phyloP scores from a whole-genome alignment of 139 green algal species.

The Gonium pectorale region DNA sequence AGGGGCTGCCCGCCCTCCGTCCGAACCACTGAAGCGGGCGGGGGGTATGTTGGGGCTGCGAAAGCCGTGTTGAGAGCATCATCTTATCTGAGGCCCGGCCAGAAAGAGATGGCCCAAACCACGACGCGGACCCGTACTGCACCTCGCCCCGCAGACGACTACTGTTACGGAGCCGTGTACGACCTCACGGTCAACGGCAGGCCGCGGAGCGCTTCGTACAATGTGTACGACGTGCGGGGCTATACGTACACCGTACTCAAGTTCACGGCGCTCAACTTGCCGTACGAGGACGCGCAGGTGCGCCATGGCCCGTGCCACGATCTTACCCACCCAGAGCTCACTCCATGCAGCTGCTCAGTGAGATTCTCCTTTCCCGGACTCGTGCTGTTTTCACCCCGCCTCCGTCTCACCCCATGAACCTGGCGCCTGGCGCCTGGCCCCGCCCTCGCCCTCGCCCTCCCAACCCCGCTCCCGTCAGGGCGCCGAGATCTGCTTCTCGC shows the following conservation, averaged over 20 bases:
- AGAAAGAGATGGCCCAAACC: background rate
- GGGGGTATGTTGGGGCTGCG: background rate
- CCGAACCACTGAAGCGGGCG: background rate
- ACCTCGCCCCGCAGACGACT: background rate
- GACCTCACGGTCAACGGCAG: background rate
- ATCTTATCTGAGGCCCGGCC: background rate
- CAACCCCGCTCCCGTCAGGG: background rate
- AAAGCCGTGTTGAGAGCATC: background rate
- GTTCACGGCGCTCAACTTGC: background rate
- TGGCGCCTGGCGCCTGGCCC: background rate
- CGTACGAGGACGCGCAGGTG: conserved; percentile 2
- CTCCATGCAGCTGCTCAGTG: no score
- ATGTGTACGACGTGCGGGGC: conserved; percentile 27
- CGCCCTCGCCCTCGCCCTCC: background rate
- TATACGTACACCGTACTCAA: conserved; percentile 19
- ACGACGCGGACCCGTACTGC: background rate
- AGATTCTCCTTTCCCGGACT: background rate
- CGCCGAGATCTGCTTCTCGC: conserved; percentile 12
- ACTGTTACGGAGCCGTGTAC: conserved; percentile 32
- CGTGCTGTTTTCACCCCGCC: background rate
- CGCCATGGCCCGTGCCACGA: background rate
- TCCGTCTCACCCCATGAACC: background rate
- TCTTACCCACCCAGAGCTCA: background rate
- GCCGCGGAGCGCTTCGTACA: background rate
- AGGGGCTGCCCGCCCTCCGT: background rate